These are phyloP conservation scores for Phylloboletellus chloephorus DNA, from an alignment of 1,284 basidiomycete species.

Conservation along the genomic window DNA sequence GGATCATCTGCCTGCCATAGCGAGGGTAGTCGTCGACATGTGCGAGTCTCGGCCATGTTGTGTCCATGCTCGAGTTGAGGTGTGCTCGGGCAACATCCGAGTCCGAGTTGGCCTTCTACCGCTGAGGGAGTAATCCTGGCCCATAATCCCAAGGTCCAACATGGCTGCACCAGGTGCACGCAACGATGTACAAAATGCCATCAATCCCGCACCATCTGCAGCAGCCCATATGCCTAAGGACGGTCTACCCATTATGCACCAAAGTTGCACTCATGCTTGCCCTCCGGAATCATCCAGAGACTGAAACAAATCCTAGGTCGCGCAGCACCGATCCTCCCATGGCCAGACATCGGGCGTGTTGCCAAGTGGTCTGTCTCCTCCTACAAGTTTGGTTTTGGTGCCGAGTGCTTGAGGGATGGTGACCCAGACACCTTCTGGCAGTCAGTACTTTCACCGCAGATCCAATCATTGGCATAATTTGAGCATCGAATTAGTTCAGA, in stretches of 20 bases:
- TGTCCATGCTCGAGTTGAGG: conserved; percentile 4
- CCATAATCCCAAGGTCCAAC: too few relatives aligned
- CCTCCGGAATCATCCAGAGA: background rate
- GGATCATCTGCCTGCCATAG: conserved; percentile 97
- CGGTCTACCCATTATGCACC: conserved; percentile 35
- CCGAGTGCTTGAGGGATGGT: conserved; percentile 84
- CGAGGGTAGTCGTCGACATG: conserved; percentile 73
- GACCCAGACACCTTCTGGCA: conserved; percentile 97
- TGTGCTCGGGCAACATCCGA: background rate
- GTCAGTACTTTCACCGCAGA: conserved; percentile 48
- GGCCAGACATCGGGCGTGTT: conserved; percentile 77
- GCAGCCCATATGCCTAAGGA: conserved; percentile 29
- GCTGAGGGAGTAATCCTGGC: too few relatives aligned
- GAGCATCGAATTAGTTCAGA: conserved; percentile 66
- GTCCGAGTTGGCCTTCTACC: conserved; percentile 3
- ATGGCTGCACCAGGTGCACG: conserved; percentile 14
- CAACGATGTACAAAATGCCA: conserved; percentile 17
- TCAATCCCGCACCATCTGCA: conserved; percentile 15
- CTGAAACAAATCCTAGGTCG: conserved; percentile 26
- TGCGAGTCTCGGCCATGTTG: conserved; percentile 28
- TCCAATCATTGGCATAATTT: conserved; percentile 1
- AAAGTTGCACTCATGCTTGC: conserved; percentile 18
- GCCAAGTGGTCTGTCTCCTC: conserved; percentile 97
- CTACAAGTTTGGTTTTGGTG: conserved; percentile 94
- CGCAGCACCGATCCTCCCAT: conserved; percentile 49